phyloP scores from a whole-genome alignment of 192 early-diverging fungal genomes.

The Linderina pennispora region DNA sequence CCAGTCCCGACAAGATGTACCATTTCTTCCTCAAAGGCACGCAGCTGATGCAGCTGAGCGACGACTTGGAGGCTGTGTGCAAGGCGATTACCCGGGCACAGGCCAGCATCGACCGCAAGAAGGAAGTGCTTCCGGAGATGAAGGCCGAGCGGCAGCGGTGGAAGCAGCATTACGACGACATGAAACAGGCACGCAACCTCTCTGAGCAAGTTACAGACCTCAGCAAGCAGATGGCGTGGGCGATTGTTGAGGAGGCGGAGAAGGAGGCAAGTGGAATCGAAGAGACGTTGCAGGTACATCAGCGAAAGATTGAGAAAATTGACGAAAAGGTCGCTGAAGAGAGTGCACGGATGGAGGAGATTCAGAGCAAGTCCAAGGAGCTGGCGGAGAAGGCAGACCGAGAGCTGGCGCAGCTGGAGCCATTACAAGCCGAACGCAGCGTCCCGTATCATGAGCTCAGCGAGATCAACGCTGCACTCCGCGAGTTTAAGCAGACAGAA shows the following conservation, averaged over 20 bases:
- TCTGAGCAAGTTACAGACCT: slow-evolving; percentile 48
- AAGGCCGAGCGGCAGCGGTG: slow-evolving; percentile 59
- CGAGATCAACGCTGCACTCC: slow-evolving; percentile 15
- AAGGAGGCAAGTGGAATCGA: slow-evolving; percentile 31
- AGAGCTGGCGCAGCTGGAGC: slow-evolving; percentile 16
- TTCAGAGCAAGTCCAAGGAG: slow-evolving; percentile 29
- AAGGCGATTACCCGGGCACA: slow-evolving; percentile 47
- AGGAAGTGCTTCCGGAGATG: slow-evolving; percentile 65
- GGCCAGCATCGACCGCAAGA: slow-evolving; percentile 48
- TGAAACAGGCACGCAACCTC: slow-evolving; percentile 55
- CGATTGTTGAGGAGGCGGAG: slow-evolving; percentile 51
- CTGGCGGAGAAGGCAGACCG: slow-evolving; percentile 25
- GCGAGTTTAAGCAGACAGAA: slow-evolving; percentile 35
- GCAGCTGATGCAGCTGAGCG: slow-evolving; percentile 67
- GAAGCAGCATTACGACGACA: slow-evolving; percentile 60
- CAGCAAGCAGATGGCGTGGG: slow-evolving; percentile 74
- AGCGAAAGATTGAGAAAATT: slow-evolving; percentile 26
- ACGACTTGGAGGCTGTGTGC: slow-evolving; percentile 63
- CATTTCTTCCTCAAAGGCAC: slow-evolving; percentile 88
- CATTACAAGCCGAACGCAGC: slow-evolving; percentile 15
- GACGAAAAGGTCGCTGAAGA: slow-evolving; percentile 52
- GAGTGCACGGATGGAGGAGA: slow-evolving; percentile 32
- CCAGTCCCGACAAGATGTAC: slow-evolving; percentile 83
- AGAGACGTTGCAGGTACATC: slow-evolving; percentile 18
- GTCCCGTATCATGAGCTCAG: slow-evolving; percentile 10